phyloP scores from a whole-genome alignment of 2,329 filamentous ascomycete genomes.

The Myriosclerotinia scirpicola region DNA sequence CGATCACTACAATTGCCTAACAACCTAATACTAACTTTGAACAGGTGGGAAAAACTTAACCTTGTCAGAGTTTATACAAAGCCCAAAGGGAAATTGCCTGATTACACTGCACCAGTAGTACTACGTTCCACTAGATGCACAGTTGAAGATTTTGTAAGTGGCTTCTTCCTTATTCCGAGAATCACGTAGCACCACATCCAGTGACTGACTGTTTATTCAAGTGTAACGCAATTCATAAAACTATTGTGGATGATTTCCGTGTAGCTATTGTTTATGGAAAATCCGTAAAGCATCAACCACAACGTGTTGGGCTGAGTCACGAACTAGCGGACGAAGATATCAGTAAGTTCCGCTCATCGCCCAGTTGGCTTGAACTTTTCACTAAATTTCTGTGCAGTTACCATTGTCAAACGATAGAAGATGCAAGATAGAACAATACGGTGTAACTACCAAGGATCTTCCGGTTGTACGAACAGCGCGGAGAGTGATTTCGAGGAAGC shows the following conservation, averaged over 20 bases:
- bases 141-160: constrained; percentile 92
- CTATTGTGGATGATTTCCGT: constrained; percentile 94
- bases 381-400: constrained; percentile 44
- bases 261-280: constrained; percentile 94
- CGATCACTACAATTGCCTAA: neutral
- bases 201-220: constrained; percentile 44
- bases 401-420: constrained; percentile 65
- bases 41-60: constrained; percentile 86
- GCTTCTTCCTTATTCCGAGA: constrained; percentile 22
- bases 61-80: constrained; percentile 95
- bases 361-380: neutral
- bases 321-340: constrained; percentile 97
- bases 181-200: constrained; percentile 14
- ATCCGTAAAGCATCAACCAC: constrained; percentile 97
- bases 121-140: constrained; percentile 79
- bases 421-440: constrained; percentile 10
- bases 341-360: constrained; percentile 43
- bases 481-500: constrained; percentile 4
- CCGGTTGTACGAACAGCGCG: constrained; percentile 10
- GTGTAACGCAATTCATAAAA: constrained; percentile 97
- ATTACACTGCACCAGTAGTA: constrained; percentile 90
- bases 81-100: constrained; percentile 90
- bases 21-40: constrained; percentile 29
- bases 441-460: constrained; percentile 20
- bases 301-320: constrained; percentile 87